A percentile compares a stretch with the other conserved stretches of the same genome.
These are phyloP conservation scores for Diversispora eburnea DNA, from an alignment of 192 early-diverging fungal species.

Conservation along the genomic window DNA sequence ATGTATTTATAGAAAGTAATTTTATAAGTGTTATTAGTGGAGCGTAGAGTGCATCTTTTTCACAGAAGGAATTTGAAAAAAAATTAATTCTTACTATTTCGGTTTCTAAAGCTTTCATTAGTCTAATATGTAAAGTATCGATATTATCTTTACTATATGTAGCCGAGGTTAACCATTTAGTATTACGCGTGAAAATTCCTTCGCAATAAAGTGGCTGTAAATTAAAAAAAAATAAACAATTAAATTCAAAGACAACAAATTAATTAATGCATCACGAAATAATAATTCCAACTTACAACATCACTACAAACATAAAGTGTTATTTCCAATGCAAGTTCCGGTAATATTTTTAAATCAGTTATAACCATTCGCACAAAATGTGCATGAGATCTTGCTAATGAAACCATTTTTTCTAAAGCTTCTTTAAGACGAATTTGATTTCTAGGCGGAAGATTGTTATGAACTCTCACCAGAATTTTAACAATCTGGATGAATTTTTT, in stretches of 20 bases:
- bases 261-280: too few relatives aligned
- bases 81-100: background rate
- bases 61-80: too few relatives aligned
- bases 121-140: background rate
- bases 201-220: background rate
- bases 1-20: too few relatives aligned
- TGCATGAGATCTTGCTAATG: background rate
- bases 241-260: too few relatives aligned
- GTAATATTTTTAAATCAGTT: slow-evolving; percentile 18
- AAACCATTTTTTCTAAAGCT: background rate
- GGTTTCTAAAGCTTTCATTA: background rate
- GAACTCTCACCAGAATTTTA: background rate
- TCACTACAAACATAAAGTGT: slow-evolving; percentile 3
- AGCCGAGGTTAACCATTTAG: slow-evolving; percentile 2
- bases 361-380: background rate
- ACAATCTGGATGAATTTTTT: background rate
- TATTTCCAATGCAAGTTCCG: slow-evolving; percentile 1
- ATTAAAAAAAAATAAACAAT: background rate
- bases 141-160: background rate
- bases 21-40: too few relatives aligned
- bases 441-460: background rate
- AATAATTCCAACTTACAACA: background rate
- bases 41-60: too few relatives aligned
- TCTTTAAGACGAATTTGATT: background rate
- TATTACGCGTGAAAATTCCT: slow-evolving; percentile 6